Evolutionary conservation across 2,329 filamentous ascomycete species (phyloP), one percentile per base, ranked within the genome.

Genomic region (Alternaria dauci): DNA sequence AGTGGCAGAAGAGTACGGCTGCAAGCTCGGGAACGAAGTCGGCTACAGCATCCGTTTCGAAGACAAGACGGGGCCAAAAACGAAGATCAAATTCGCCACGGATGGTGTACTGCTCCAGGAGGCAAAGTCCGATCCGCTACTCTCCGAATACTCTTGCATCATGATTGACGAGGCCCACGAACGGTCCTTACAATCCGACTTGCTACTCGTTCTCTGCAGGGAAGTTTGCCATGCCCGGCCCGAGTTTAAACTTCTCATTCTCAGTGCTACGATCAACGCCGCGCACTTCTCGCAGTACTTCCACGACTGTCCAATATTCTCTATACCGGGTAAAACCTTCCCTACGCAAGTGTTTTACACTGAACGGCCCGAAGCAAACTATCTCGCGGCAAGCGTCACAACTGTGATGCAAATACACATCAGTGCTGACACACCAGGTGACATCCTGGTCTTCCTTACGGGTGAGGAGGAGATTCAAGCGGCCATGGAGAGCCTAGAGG

Each of bases 121-220:
- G 93, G 74, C 93, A 97, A 75, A 91, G 75, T 91, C 97, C 97
- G 81, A 94, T 92, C 0, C 71, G 94, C 89, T 94, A 67, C 82
- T 98, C 6, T 86, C 88, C 1, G 88, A 88, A 16, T 98, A 98
- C 71, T 91, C 92, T 5, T 92, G 90, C 12, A 81, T 99, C 64
- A 97, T 99, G 90, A 94, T 99, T 58, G 95, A 99, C 75, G 95
- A 99, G 77, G 95, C 95, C 0, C 95, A 99, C 86, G 95, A 99
- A 77, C 86, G 95, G 68, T 98, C 0, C 89, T 93, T 54, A 97
- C 94, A 0, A 30, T 36, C 32, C 14, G 95, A 99, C 78, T 94
- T 99, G 58, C 80, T 97, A 8, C 86, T 97, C 60, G 93, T 92
- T 11, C 80, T 99, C 34, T 85, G 97, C 58, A 97, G 97, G 73